These are phyloP conservation scores for Xylariaceae sp. DNA, from an alignment of 2,329 filamentous ascomycete species.

Conservation along the genomic window DNA sequence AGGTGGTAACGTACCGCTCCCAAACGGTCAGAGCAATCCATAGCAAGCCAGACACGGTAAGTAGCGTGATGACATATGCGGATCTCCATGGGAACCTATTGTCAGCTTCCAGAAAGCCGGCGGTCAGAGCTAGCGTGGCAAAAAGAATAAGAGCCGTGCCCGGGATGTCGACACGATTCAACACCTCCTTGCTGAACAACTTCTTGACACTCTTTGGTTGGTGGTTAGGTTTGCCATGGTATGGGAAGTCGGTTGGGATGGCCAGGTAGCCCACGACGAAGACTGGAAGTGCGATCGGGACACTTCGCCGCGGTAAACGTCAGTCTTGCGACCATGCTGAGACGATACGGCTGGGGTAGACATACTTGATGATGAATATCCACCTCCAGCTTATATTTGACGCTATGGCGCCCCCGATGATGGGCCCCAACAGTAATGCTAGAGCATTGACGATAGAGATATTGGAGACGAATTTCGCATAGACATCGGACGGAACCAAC, in stretches of 20 bases:
- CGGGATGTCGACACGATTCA: conserved; percentile 10
- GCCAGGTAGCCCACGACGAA: background rate
- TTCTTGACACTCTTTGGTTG: no score
- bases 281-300: background rate
- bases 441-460: background rate
- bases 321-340: background rate
- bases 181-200: no score
- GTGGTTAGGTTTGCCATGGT: background rate
- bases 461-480: background rate
- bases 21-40: conserved; percentile 7
- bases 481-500: background rate
- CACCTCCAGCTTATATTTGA: background rate
- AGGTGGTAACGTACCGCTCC: conserved; percentile 8
- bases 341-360: background rate
- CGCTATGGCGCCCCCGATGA: background rate
- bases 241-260: background rate
- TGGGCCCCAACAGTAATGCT: background rate
- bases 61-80: conserved; percentile 11
- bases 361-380: background rate
- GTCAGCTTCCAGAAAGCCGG: conserved; percentile 11
- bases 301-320: background rate
- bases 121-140: conserved; percentile 4
- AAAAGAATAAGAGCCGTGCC: conserved; percentile 7
- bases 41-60: conserved; percentile 3
- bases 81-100: conserved; percentile 11